Evolutionary conservation across 2,329 filamentous ascomycete species (phyloP), one percentile per base, ranked within the genome.

Genomic region (Aspergillus brunneoviolaceus): DNA sequence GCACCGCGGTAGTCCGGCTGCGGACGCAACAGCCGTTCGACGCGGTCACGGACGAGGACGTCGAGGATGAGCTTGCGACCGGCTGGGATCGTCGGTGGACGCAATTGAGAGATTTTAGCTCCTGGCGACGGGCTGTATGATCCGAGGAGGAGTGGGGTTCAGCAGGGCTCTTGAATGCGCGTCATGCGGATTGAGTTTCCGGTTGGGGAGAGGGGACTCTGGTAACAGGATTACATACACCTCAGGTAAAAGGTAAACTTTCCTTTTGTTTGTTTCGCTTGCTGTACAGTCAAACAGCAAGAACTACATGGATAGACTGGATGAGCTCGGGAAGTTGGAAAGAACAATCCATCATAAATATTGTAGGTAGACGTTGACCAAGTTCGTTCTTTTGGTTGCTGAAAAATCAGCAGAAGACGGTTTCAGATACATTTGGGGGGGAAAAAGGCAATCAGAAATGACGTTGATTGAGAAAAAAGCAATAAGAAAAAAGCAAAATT

Each of bases 81-180:
- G 73, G 73, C 2, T 78, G 76, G 75, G 76, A 78, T 69, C 67
- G 70, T 29, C 66, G 76, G 21, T 78, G 76, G 76, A 67, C 69
- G 55, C 64, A 62, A 10, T 60, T 75, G 23, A 71, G 69, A 27
- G 63, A 67, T 39, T 60, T 65, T 51, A 69, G 68, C 21, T 64
- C 66, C 50, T 74, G 73, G 74, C 73, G 73, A 60, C 65, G 68
- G 14, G 51, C 53, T 39, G 62, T 66, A 60, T 57, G 27, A 39
- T 53, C 27, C 1, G 29, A 50, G 11, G 33, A 4, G 11, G 33
- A 4, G 11, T 12, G 11, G 11, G 33, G 33, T 10, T 35, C 33
- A 5, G 11, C 11, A 6, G 33, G 33, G 5, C 16, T 2, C 33
- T 35, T 16, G 33, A 35, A 29, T 29, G 7, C 7, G 9, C 27